Evolutionary conservation across 345 rosid genomes (phyloP).

Genomic region (Moricandia moricandioides): DNA sequence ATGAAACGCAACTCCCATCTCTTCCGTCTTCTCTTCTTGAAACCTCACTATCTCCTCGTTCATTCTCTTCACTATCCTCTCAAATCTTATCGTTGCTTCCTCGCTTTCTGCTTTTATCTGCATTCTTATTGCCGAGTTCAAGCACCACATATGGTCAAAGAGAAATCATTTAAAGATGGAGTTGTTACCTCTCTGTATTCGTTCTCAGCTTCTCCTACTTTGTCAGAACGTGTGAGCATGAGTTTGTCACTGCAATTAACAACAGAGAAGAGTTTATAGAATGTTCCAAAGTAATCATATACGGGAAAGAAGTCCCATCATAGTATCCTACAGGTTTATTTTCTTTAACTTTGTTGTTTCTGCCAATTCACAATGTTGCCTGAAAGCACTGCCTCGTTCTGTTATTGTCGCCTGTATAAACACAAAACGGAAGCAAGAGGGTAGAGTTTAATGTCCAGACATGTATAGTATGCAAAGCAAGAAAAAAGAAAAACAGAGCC

Average conservation of each 20-base stretch:
- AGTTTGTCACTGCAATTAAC: slow-evolving; percentile 77
- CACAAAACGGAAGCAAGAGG: background rate
- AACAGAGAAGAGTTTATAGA: background rate
- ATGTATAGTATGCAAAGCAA: background rate
- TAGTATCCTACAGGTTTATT: slow-evolving; percentile 90
- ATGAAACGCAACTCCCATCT: slow-evolving; percentile 87
- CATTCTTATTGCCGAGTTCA: slow-evolving; percentile 37
- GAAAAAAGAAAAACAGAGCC: no score
- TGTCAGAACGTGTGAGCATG: slow-evolving; percentile 84
- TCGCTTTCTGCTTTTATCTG: slow-evolving; percentile 84
- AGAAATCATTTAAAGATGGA: background rate
- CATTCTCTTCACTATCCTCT: slow-evolving; percentile 72
- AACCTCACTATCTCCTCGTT: slow-evolving; percentile 83
- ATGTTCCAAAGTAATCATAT: background rate
- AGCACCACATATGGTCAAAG: no score
- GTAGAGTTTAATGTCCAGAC: slow-evolving; percentile 7
- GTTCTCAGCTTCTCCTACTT: slow-evolving; percentile 81
- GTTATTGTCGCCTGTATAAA: slow-evolving; percentile 71
- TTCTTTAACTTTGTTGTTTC: slow-evolving; percentile 94
- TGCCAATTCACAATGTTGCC: slow-evolving; percentile 90
- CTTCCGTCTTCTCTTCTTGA: slow-evolving; percentile 85
- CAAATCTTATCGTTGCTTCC: slow-evolving; percentile 72
- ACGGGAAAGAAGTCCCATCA: slow-evolving; percentile 23
- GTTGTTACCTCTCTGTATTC: slow-evolving; percentile 79
- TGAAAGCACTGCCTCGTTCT: slow-evolving; percentile 89